Evolutionary conservation across 1,139 yeast genomes (phyloP).

Genomic region (Blastobotrys ciferrii): DNA sequence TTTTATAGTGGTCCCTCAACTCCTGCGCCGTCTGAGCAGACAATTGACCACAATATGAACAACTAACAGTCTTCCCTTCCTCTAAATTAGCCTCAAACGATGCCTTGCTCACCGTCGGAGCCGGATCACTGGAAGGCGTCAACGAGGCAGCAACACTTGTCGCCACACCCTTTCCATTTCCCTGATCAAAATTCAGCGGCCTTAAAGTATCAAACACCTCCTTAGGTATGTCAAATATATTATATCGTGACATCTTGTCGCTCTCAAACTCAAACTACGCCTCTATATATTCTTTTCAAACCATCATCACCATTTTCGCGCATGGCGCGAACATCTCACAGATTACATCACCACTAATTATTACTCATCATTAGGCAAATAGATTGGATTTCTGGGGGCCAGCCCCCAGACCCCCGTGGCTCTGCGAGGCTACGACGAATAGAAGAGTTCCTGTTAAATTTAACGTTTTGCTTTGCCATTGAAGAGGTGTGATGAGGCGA

Average conservation of each 20-base stretch:
- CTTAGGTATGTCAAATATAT: conserved; percentile 51
- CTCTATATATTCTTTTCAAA: no score
- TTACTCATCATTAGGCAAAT: no score
- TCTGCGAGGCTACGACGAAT: no score
- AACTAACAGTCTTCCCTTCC: conserved; percentile 12
- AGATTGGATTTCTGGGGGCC: no score
- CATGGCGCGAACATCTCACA: not conserved
- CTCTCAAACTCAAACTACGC: no score
- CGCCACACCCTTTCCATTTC: no score
- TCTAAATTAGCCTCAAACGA: conserved; percentile 8
- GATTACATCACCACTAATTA: no score
- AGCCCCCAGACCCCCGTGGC: no score
- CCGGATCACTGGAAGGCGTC: conserved; percentile 14
- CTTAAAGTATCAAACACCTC: conserved; percentile 48
- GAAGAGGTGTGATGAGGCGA: no score
- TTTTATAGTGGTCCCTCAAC: conserved; percentile 52
- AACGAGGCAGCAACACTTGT: no score
- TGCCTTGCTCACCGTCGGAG: conserved; percentile 11
- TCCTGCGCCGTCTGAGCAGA: conserved; percentile 28
- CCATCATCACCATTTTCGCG: not conserved
- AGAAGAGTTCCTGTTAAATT: no score
- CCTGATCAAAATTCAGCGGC: conserved; percentile 57
- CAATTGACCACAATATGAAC: conserved; percentile 25
- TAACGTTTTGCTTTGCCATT: no score
- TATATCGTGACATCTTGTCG: conserved; percentile 33